Percentiles rank a stretch among this genome's conserved stretches.
Conservation (phyloP, 2,329 filamentous ascomycete species). For the Monilinia laxa region DNA sequence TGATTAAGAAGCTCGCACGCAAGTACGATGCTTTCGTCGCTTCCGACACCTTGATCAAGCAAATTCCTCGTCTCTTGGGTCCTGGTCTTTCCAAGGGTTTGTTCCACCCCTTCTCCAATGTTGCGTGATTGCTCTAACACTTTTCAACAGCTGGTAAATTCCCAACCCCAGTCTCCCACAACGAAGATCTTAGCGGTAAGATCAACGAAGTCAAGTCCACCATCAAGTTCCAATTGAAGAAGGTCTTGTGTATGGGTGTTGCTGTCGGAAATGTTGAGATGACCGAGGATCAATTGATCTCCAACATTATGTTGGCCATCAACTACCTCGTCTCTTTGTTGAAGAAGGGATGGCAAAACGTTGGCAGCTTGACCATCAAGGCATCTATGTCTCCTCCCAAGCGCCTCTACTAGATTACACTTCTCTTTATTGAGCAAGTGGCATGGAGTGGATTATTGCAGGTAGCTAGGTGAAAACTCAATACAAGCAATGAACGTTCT, state of each 20-base stretch:
- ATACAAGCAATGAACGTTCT: conserved; percentile 27
- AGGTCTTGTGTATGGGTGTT: conserved; percentile 99
- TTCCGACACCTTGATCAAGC: conserved; percentile 97
- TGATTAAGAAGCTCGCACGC: conserved; percentile 99
- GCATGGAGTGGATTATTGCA: conserved; percentile 30
- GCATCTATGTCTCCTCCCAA: conserved; percentile 99
- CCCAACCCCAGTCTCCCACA: conserved; percentile 96
- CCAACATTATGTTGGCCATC: conserved; percentile 99
- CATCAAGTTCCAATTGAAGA: conserved; percentile 99
- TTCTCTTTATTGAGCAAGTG: conserved; percentile 38
- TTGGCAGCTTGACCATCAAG: conserved; percentile 99
- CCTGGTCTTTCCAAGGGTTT: conserved; percentile 95
- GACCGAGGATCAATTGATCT: conserved; percentile 91
- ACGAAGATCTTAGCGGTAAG: conserved; percentile 90
- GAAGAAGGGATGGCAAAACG: conserved; percentile 99
- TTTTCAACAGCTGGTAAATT: conserved; percentile 85
- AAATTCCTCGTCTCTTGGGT: conserved; percentile 99
- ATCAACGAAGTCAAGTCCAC: conserved; percentile 99
- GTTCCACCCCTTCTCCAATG: conserved; percentile 34
- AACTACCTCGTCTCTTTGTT: conserved; percentile 99
- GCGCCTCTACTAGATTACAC: conserved; percentile 79
- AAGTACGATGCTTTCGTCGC: conserved; percentile 99
- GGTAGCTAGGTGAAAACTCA: conserved; percentile 35
- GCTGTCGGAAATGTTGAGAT: conserved; percentile 98
- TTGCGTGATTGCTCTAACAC: conserved; percentile 35